Evolutionary conservation across 75 land plant genomes (phyloP).

Genomic region (Pinus albicaulis): DNA sequence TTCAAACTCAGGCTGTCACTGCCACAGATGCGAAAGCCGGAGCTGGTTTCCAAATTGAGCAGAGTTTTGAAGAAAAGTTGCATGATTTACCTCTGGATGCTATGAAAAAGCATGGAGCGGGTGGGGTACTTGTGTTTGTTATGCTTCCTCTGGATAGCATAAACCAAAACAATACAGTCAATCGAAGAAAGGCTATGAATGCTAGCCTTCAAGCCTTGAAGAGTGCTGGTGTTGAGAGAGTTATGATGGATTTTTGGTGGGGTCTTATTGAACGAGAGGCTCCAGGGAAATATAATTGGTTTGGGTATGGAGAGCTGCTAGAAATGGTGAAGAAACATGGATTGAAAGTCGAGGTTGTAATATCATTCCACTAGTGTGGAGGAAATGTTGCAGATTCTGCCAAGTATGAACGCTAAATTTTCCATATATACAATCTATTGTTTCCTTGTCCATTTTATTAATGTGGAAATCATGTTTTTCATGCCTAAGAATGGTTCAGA

Average conservation of each 20-base stretch:
- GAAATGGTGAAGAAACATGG: conserved; percentile 78
- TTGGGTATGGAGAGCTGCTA: conserved; percentile 72
- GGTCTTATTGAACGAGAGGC: conserved; percentile 79
- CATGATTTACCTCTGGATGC: background rate
- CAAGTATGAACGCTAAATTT: conserved; percentile 19
- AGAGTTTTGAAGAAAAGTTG: conserved; percentile 9
- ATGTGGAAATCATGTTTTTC: background rate
- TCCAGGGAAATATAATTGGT: conserved; percentile 76
- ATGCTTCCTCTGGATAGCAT: conserved; percentile 92
- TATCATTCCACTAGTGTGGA: conserved; percentile 94
- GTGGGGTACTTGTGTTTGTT: conserved; percentile 82
- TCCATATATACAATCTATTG: background rate
- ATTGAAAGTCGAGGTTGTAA: conserved; percentile 88
- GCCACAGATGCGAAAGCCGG: conserved; percentile 2
- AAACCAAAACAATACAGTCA: conserved; percentile 50
- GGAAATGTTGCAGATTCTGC: conserved; percentile 91
- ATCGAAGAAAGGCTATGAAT: conserved; percentile 70
- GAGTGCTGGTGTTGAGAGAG: conserved; percentile 91
- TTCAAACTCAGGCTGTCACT: conserved; percentile 3
- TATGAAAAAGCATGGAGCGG: conserved; percentile 7
- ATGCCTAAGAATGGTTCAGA: background rate
- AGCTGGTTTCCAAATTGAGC: background rate
- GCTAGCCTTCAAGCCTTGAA: conserved; percentile 74
- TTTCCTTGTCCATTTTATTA: too few species aligned
- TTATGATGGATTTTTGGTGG: conserved; percentile 99